Conservation (phyloP, 2,329 filamentous ascomycete species). For the Sporothrix globosa region DNA sequence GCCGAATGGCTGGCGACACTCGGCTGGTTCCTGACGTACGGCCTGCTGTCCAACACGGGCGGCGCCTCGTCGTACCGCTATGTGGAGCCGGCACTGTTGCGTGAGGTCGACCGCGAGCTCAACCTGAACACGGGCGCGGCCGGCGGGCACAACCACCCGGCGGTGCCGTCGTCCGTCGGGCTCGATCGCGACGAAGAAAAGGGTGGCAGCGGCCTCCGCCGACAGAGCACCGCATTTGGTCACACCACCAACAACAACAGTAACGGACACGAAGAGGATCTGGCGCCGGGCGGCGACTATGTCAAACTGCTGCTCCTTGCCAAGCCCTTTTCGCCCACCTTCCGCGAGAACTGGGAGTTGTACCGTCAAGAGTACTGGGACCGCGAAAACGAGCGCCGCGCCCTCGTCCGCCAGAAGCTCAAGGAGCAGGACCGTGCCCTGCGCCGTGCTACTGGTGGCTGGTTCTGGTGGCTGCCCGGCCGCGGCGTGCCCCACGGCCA, state of each 20-base stretch:
- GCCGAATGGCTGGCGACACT: slow-evolving; percentile 73
- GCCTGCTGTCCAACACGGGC: slow-evolving; percentile 67
- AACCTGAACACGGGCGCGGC: slow-evolving; percentile 48
- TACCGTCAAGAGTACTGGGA: slow-evolving; percentile 97
- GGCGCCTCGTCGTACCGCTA: slow-evolving; percentile 71
- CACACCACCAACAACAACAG: neutral
- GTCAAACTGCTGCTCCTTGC: slow-evolving; percentile 88
- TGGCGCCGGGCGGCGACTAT: slow-evolving; percentile 86
- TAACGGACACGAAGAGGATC: slow-evolving; percentile 78
- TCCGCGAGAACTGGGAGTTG: slow-evolving; percentile 95
- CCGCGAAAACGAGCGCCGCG: slow-evolving; percentile 86
- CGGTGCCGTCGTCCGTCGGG: slow-evolving; percentile 41
- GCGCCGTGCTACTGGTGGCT: slow-evolving; percentile 68
- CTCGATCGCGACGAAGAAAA: slow-evolving; percentile 34
- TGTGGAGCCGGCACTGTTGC: slow-evolving; percentile 67
- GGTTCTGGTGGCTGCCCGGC: slow-evolving; percentile 88
- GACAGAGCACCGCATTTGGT: slow-evolving; percentile 24
- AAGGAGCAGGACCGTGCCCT: slow-evolving; percentile 68
- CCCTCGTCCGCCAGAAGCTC: slow-evolving; percentile 70
- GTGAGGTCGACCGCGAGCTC: slow-evolving; percentile 63
- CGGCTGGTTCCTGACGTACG: slow-evolving; percentile 77
- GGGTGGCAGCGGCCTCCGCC: slow-evolving; percentile 11
- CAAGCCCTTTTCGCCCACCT: slow-evolving; percentile 92
- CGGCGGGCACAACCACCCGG: slow-evolving; percentile 43
- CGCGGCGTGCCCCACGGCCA: slow-evolving; percentile 43